Evolutionary conservation across 2,329 filamentous ascomycete species (phyloP).

Genomic region (Periconia digitata): DNA sequence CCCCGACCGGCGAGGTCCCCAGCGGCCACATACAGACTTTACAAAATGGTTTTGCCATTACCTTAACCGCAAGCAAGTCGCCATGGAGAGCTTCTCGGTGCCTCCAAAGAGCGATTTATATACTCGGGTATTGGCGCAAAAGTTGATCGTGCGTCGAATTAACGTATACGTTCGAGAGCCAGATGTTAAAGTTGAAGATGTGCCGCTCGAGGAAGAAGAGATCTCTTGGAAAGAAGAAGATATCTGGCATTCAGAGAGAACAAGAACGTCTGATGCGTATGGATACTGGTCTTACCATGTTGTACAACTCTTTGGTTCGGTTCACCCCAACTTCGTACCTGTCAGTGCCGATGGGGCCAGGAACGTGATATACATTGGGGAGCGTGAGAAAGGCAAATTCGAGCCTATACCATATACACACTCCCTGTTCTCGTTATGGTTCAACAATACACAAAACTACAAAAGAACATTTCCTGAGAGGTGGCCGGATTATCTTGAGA

Average conservation of each 20-base stretch:
- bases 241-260: too few relatives aligned
- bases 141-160: too few relatives aligned
- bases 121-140: not conserved
- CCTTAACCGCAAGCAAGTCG: not conserved
- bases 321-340: not conserved
- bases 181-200: too few relatives aligned
- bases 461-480: not conserved
- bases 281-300: too few relatives aligned
- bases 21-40: not conserved
- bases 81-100: not conserved
- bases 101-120: not conserved
- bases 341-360: not conserved
- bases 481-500: not conserved
- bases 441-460: not conserved
- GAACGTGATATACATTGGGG: not conserved
- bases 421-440: too few relatives aligned
- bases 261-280: too few relatives aligned
- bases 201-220: too few relatives aligned
- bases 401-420: too few relatives aligned
- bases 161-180: not conserved
- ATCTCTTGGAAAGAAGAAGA: too few relatives aligned
- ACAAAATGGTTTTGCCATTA: not conserved
- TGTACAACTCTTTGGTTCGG: too few relatives aligned
- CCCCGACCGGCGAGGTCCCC: too few relatives aligned
- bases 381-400: not conserved